Base-by-base conservation (phyloP, 2,329 filamentous ascomycete genomes). In the Pochonia chlamydosporia region DNA sequence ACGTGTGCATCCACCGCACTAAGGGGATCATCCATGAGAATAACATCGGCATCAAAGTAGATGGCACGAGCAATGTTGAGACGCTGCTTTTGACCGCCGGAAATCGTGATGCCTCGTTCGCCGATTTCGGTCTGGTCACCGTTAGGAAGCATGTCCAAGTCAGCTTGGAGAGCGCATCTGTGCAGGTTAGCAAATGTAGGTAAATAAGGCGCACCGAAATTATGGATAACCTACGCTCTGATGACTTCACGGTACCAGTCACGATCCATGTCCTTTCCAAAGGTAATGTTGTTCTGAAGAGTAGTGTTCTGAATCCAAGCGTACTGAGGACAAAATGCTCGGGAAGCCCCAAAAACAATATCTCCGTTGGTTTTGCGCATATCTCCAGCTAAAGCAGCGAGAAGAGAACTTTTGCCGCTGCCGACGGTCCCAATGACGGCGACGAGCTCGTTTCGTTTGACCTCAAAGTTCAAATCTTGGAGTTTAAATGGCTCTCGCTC, bases 271-370 rank as follows among this genome's bases (percentile, higher is more conserved):
- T 82, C 78, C 56, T 89, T 92, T 10, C 92, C 92, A 59, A 97
- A 97, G 0, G 89, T 68, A 49, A 99, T 95, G 59, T 99, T 99
- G 28, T 96, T 82, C 52, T 82, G 83, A 3, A 97, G 79, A 1
- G 85, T 88, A 0, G 89, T 78, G 59, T 97, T 97, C 62, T 97
- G 92, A 42, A 99, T 96, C 93, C 93, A 99, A 0, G 93, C 89
- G 60, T 96, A 96, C 62, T 99, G 92, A 0, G 92, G 92, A 55
- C 93, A 97, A 59, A 96, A 96, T 0, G 92, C 89, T 52, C 91
- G 77, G 3, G 82, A 84, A 0, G 89, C 89, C 35, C 91, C 88
- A 56, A 93, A 78, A 0, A 81, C 77, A 5, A 95, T 78, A 31
- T 85, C 76, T 10, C 90, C 90, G 3, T 69, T 71, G 0, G 87